Percentiles rank a stretch among this genome's conserved stretches.
These are phyloP conservation scores for Mucor irregularis DNA, from an alignment of 371 early-diverging fungal species.

Conservation along the genomic window DNA sequence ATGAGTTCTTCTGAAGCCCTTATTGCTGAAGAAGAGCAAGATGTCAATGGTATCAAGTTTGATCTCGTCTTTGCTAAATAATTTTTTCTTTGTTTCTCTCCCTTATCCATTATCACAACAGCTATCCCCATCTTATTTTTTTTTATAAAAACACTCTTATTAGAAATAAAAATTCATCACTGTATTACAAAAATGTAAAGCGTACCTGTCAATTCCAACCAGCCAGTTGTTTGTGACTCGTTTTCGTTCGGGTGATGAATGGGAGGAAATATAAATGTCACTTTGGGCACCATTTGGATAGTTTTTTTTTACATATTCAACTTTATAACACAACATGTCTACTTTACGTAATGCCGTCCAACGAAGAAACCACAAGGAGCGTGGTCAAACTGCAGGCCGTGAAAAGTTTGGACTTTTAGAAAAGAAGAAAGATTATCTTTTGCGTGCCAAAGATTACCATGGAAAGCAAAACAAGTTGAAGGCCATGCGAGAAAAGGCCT, in stretches of 20 bases:
- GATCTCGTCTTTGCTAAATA: constrained; percentile 41
- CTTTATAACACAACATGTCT: constrained; percentile 27
- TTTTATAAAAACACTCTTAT: too few species aligned
- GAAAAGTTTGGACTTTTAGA: constrained; percentile 84
- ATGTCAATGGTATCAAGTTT: constrained; percentile 55
- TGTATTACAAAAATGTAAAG: too few species aligned
- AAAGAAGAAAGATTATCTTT: constrained; percentile 96
- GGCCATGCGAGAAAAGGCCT: constrained; percentile 84
- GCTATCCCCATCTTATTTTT: background rate
- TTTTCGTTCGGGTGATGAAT: constrained; percentile 9
- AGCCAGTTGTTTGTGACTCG: constrained; percentile 8
- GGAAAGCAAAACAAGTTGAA: constrained; percentile 82
- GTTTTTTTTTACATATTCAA: background rate
- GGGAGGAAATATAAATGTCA: background rate
- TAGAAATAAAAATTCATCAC: too few species aligned
- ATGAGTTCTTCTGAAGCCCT: constrained; percentile 44
- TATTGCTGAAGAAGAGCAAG: constrained; percentile 77
- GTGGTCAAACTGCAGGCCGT: constrained; percentile 78
- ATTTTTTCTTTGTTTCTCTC: background rate
- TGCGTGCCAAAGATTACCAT: constrained; percentile 92
- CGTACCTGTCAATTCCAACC: too few species aligned
- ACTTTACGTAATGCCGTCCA: constrained; percentile 83
- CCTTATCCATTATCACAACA: background rate
- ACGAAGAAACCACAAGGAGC: constrained; percentile 90
- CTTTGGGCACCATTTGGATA: background rate